phyloP scores from a whole-genome alignment of 164 flowering plant species.

The Euptelea pleiosperma region DNA sequence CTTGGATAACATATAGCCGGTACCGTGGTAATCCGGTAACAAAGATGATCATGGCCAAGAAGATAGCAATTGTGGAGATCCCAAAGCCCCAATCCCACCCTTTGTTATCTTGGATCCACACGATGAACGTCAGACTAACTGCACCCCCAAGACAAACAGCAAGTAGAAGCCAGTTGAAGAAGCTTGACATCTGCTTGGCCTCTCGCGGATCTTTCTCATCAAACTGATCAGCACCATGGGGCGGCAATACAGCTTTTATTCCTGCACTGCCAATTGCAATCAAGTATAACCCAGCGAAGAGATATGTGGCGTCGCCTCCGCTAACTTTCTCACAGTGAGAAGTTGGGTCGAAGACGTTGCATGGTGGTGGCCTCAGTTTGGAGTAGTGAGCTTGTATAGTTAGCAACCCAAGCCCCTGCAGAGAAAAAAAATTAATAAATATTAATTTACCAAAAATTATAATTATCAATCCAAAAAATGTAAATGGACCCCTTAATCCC shows the following conservation, averaged over 20 bases:
- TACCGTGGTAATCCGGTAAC: conserved; percentile 42
- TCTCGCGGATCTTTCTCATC: conserved; percentile 60
- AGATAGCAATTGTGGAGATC: conserved; percentile 34
- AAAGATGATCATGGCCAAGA: conserved; percentile 41
- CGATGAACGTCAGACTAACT: conserved; percentile 46
- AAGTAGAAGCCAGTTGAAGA: conserved; percentile 57
- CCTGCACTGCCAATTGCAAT: conserved; percentile 52
- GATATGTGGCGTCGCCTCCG: conserved; percentile 35
- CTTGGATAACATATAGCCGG: conserved; percentile 33
- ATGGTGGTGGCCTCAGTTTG: conserved; percentile 42
- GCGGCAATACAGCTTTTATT: conserved; percentile 51
- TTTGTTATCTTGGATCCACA: conserved; percentile 57
- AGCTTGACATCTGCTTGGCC: conserved; percentile 53
- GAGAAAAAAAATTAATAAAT: neutral
- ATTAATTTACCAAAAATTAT: neutral
- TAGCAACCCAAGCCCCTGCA: conserved; percentile 51
- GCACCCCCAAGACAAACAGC: conserved; percentile 47
- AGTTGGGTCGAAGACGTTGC: conserved; percentile 33
- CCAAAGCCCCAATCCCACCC: conserved; percentile 74
- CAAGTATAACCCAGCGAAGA: conserved; percentile 46
- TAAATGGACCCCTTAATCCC: too few relatives aligned
- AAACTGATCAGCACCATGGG: conserved; percentile 82
- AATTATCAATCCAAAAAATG: too few relatives aligned
- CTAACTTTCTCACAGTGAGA: conserved; percentile 28
- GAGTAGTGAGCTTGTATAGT: conserved; percentile 60